A percentile compares a stretch with the other conserved stretches of the same genome.
These are phyloP conservation scores for Fusarium sp. DNA, from an alignment of 2,329 filamentous ascomycete species.

Conservation along the genomic window DNA sequence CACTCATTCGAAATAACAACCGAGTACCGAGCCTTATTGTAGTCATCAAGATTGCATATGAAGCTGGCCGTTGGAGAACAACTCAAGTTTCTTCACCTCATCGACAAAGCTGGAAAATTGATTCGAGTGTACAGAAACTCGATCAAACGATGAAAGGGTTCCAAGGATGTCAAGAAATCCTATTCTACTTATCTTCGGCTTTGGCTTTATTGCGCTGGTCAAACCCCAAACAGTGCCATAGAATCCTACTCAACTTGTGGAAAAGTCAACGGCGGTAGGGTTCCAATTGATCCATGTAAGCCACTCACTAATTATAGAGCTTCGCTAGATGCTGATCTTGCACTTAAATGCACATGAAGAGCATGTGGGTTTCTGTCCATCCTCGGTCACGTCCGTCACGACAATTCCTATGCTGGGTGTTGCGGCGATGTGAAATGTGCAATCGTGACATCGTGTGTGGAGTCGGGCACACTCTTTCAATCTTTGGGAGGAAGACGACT, in stretches of 20 bases:
- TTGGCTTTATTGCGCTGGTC: background rate
- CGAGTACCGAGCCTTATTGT: background rate
- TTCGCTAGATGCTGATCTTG: constrained; percentile 10
- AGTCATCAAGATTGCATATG: background rate
- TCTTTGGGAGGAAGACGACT: background rate
- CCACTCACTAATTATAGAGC: background rate
- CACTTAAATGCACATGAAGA: background rate
- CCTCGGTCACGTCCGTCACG: background rate
- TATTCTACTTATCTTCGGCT: background rate
- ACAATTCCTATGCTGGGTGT: constrained; percentile 14
- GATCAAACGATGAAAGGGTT: background rate
- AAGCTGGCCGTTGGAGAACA: background rate
- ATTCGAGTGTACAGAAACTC: background rate
- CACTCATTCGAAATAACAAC: background rate
- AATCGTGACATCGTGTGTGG: constrained; percentile 24
- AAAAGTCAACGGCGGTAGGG: constrained; percentile 18
- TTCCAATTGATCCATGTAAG: background rate
- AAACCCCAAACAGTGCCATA: background rate
- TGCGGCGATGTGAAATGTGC: constrained; percentile 13
- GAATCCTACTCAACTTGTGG: constrained; percentile 7
- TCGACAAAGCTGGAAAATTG: background rate
- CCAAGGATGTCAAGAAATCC: background rate
- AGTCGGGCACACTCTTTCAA: constrained; percentile 15
- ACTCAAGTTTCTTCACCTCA: background rate
- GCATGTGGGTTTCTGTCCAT: constrained; percentile 1